Percentiles rank a stretch among this genome's conserved stretches.
Conservation (phyloP, 2,329 filamentous ascomycete species). For the Pseudocercospora eumusae region DNA sequence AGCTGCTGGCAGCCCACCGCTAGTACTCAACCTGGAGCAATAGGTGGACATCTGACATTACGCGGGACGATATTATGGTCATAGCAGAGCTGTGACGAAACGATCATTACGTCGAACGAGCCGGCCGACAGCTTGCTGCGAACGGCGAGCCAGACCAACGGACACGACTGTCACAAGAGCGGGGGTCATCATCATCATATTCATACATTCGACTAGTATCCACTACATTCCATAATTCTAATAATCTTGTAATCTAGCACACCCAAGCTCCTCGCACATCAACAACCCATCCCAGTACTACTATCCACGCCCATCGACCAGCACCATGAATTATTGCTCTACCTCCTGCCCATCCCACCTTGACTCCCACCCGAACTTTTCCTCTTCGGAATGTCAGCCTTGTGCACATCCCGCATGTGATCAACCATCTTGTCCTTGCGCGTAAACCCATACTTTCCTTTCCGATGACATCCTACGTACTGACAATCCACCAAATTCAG, state of each 20-base stretch:
- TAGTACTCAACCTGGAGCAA: not conserved
- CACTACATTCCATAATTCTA: not conserved
- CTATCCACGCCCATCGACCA: not conserved
- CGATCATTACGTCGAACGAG: slow-evolving; percentile 1
- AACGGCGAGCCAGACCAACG: not conserved
- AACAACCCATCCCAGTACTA: too few species aligned
- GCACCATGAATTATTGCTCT: not conserved
- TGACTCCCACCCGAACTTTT: not conserved
- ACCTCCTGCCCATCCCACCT: not conserved
- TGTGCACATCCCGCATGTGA: slow-evolving; percentile 59
- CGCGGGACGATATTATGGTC: not conserved
- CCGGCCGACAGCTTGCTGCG: not conserved
- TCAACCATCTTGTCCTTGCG: slow-evolving; percentile 60
- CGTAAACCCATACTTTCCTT: slow-evolving; percentile 54
- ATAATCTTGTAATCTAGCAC: not conserved
- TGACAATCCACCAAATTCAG: slow-evolving; percentile 47
- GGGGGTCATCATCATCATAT: not conserved
- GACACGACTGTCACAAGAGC: not conserved
- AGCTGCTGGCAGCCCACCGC: slow-evolving; percentile 1
- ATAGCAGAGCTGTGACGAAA: not conserved
- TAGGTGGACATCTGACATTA: not conserved
- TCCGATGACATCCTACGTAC: slow-evolving; percentile 45
- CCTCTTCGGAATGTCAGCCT: slow-evolving; percentile 48
- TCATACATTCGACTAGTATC: not conserved
- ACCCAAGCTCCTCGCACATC: too few species aligned